A percentile compares a stretch with the other conserved stretches of the same genome.
Conservation (phyloP, 441 rosid species). For the Populus hybrid region DNA sequence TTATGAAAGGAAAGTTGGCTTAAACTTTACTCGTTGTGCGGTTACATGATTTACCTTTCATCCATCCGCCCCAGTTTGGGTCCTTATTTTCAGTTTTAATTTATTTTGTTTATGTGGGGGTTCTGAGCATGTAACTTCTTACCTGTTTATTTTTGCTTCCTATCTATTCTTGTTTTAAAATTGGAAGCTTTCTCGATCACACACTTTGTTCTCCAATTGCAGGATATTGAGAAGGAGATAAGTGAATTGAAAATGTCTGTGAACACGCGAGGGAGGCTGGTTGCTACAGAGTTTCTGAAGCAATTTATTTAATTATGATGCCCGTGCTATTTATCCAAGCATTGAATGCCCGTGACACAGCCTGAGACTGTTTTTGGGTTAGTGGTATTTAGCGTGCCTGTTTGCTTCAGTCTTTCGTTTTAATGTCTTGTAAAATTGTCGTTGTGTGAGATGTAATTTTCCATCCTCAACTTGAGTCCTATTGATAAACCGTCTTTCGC, state of each 20-base stretch:
- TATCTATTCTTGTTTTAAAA: background rate
- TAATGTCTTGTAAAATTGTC: background rate
- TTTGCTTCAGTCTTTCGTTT: background rate
- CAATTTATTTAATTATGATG: slow-evolving; percentile 44
- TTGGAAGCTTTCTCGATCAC: background rate
- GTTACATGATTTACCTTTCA: background rate
- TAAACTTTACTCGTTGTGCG: background rate
- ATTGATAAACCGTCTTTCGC: background rate
- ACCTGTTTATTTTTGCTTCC: background rate
- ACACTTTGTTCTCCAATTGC: slow-evolving; percentile 23
- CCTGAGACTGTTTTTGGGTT: background rate
- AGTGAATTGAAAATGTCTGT: slow-evolving; percentile 85
- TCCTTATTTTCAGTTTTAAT: background rate
- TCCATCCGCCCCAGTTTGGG: background rate
- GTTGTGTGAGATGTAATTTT: background rate
- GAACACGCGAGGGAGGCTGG: slow-evolving; percentile 89
- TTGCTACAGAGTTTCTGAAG: slow-evolving; percentile 89
- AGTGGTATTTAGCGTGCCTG: background rate
- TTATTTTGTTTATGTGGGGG: background rate
- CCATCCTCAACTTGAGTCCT: background rate
- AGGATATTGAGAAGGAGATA: slow-evolving; percentile 96
- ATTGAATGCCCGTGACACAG: background rate
- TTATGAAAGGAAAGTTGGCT: background rate
- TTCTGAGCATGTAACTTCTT: background rate
- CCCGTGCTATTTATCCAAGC: background rate